Evolutionary conservation across 1,284 basidiomycete species (phyloP).

Genomic region (Tilletia caries): DNA sequence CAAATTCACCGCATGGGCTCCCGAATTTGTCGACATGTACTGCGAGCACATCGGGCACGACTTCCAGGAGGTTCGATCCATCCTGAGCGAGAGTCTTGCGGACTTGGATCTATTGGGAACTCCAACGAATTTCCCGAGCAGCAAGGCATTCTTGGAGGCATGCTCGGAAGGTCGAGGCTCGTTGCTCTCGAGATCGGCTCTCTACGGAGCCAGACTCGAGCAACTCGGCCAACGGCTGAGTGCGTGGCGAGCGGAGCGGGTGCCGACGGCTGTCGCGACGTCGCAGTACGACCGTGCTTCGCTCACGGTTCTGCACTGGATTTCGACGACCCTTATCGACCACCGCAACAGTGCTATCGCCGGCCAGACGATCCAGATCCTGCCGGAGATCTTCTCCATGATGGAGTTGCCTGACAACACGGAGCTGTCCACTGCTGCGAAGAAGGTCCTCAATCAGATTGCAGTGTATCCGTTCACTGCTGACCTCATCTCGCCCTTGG

Average conservation of each 20-base stretch:
- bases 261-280: conserved; percentile 54
- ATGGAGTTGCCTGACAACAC: conserved; percentile 50
- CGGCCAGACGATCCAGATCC: conserved; percentile 39
- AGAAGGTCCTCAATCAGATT: conserved; percentile 41
- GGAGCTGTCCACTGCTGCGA: conserved; percentile 40
- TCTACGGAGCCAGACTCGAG: conserved; percentile 60
- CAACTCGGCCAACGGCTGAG: conserved; percentile 46
- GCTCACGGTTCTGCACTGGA: conserved; percentile 44
- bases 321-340: conserved; percentile 48
- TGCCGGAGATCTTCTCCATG: conserved; percentile 50
- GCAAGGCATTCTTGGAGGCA: conserved; percentile 65
- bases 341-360: conserved; percentile 44
- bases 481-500: conserved; percentile 20
- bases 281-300: conserved; percentile 48
- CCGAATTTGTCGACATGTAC: conserved; percentile 45
- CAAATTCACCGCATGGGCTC: conserved; percentile 32
- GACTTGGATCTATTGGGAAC: conserved; percentile 53
- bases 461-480: conserved; percentile 37
- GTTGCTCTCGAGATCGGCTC: conserved; percentile 56
- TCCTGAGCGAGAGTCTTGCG: conserved; percentile 54
- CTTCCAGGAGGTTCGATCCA: conserved; percentile 54
- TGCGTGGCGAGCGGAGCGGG: conserved; percentile 46
- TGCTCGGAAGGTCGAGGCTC: conserved; percentile 62
- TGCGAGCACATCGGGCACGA: conserved; percentile 47
- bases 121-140: conserved; percentile 71